Conservation (phyloP, 2,329 filamentous ascomycete species). For the Sclerotinia trifoliorum region DNA sequence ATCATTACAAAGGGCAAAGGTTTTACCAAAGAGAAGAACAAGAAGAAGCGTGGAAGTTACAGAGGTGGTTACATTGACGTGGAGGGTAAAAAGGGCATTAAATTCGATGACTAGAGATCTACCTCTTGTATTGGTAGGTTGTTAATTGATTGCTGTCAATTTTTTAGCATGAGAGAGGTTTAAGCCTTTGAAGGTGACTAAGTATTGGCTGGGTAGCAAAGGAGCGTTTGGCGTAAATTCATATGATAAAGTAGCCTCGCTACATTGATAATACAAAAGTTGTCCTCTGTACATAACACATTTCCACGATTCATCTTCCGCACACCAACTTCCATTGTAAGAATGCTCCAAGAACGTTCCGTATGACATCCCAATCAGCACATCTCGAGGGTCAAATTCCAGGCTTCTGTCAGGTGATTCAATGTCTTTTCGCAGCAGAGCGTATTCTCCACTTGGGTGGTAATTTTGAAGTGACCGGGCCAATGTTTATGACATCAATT, state of each 20-base stretch:
- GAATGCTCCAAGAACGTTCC: not conserved
- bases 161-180: slow-evolving; percentile 2
- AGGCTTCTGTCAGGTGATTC: not conserved
- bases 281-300: slow-evolving; percentile 3
- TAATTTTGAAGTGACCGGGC: not conserved
- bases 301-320: not conserved
- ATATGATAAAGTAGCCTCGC: slow-evolving; percentile 18
- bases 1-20: slow-evolving; percentile 92
- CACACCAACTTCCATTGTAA: not conserved
- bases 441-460: not conserved
- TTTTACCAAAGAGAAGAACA: slow-evolving; percentile 99
- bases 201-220: slow-evolving; percentile 18
- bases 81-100: slow-evolving; percentile 77
- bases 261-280: slow-evolving; percentile 21
- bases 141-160: not conserved
- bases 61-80: slow-evolving; percentile 87
- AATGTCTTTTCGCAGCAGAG: not conserved
- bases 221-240: slow-evolving; percentile 21
- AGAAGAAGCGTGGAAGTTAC: slow-evolving; percentile 91
- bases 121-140: slow-evolving; percentile 1
- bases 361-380: not conserved
- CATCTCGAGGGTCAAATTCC: not conserved
- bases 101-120: slow-evolving; percentile 79
- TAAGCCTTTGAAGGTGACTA: slow-evolving; percentile 4
- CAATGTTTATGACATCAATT: not conserved